phyloP scores from a whole-genome alignment of 257 asterid species.

The Nicotiana paniculata region DNA sequence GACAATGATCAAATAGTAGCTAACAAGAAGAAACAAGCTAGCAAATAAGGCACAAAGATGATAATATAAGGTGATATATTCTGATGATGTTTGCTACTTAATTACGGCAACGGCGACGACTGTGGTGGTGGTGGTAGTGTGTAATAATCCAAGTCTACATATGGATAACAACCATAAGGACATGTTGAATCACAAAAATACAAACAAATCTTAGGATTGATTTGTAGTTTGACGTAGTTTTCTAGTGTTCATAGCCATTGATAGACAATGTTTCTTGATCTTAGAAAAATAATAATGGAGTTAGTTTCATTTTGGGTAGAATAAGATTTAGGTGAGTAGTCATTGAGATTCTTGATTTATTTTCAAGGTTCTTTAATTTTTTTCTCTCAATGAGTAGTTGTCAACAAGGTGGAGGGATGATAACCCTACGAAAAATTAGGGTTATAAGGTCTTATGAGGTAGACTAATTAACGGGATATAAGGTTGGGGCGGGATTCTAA shows the following conservation, averaged over 20 bases:
- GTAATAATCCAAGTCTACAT: neutral
- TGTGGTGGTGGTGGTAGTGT: neutral
- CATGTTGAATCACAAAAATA: slow-evolving; percentile 2
- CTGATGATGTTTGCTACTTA: neutral
- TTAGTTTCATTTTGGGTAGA: neutral
- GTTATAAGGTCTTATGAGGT: no score
- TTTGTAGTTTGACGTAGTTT: slow-evolving; percentile 13
- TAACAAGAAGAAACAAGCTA: slow-evolving; percentile 15
- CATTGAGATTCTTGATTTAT: neutral
- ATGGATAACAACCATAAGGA: slow-evolving; percentile 16
- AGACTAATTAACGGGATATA: no score
- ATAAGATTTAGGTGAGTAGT: neutral
- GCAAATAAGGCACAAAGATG: slow-evolving; percentile 18
- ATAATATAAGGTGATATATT: slow-evolving; percentile 13
- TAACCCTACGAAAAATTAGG: neutral
- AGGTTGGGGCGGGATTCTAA: no score
- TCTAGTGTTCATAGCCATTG: slow-evolving; percentile 14
- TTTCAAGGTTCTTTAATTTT: neutral
- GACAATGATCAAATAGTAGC: slow-evolving; percentile 18
- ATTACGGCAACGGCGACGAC: neutral
- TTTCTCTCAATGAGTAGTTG: neutral
- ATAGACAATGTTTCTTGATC: neutral
- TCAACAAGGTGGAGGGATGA: neutral
- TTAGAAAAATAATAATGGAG: neutral
- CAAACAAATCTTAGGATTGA: slow-evolving; percentile 12